Evolutionary conservation across 2,329 filamentous ascomycete genomes (phyloP).

Genomic region (Hymenoscyphus salicellus): DNA sequence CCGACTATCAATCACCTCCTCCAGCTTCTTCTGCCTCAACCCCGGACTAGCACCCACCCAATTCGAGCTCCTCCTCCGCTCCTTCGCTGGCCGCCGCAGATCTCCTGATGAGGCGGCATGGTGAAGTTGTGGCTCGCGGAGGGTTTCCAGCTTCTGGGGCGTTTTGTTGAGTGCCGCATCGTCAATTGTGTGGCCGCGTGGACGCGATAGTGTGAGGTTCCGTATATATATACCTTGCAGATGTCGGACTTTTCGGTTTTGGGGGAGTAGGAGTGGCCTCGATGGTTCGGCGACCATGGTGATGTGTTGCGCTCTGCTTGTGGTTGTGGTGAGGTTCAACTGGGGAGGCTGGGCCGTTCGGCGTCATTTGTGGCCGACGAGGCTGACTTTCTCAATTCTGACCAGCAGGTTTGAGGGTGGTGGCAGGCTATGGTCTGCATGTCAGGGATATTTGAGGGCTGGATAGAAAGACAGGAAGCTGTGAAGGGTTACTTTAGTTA

Average conservation of each 20-base stretch:
- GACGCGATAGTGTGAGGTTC: conserved; percentile 69
- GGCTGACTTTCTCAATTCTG: background rate
- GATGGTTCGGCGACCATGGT: conserved; percentile 34
- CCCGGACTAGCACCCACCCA: conserved; percentile 59
- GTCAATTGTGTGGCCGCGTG: conserved; percentile 63
- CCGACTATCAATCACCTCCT: conserved; percentile 65
- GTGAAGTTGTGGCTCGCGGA: conserved; percentile 51
- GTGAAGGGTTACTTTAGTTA: no score
- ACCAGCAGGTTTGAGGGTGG: background rate
- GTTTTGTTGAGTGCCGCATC: conserved; percentile 67
- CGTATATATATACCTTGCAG: conserved; percentile 82
- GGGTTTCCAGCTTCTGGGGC: conserved; percentile 58
- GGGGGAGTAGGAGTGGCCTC: conserved; percentile 53
- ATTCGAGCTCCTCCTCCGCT: conserved; percentile 59
- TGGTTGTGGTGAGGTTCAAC: background rate
- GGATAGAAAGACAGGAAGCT: no score
- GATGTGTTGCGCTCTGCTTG: conserved; percentile 7
- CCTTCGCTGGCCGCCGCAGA: conserved; percentile 40
- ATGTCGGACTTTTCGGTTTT: conserved; percentile 88
- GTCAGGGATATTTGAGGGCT: background rate
- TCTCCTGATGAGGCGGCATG: conserved; percentile 55
- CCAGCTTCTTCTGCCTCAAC: conserved; percentile 69
- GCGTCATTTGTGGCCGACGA: background rate
- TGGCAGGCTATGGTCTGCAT: background rate
- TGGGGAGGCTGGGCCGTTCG: background rate